phyloP scores from a whole-genome alignment of 2,329 filamentous ascomycete species.

The Fusarium sp. region DNA sequence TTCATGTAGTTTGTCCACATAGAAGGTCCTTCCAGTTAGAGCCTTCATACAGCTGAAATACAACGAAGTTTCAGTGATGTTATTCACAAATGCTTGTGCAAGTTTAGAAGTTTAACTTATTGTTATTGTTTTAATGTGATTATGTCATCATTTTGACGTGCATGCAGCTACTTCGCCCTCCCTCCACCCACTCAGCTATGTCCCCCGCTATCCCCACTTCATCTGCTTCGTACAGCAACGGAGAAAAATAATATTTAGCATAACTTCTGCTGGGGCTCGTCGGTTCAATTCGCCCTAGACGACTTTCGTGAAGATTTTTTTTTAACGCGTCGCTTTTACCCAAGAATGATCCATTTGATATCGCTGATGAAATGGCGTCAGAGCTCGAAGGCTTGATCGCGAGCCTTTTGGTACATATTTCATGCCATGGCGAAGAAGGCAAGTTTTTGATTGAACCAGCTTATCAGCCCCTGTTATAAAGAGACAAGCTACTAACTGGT shows the following conservation, averaged over 20 bases:
- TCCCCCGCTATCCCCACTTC: slow-evolving; percentile 41
- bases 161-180: slow-evolving; percentile 17
- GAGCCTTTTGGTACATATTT: slow-evolving; percentile 53
- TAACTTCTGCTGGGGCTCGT: slow-evolving; percentile 37
- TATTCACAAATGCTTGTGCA: not conserved
- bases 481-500: slow-evolving; percentile 20
- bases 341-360: slow-evolving; percentile 47
- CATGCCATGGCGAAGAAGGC: slow-evolving; percentile 56
- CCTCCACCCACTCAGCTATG: slow-evolving; percentile 3
- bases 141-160: slow-evolving; percentile 38
- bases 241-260: slow-evolving; percentile 33
- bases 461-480: slow-evolving; percentile 3
- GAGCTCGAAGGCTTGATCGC: slow-evolving; percentile 57
- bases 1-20: not conserved
- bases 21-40: too few species aligned
- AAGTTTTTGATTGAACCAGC: slow-evolving; percentile 31
- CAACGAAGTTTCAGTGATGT: not conserved
- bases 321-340: slow-evolving; percentile 30
- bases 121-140: slow-evolving; percentile 10
- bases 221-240: slow-evolving; percentile 38
- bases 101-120: not conserved
- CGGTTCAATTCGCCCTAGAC: slow-evolving; percentile 48
- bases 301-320: slow-evolving; percentile 39
- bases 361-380: slow-evolving; percentile 50
- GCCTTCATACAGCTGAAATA: too few species aligned